Base-by-base conservation (phyloP, 306 rosid species). In the Hippophae rhamnoides region DNA sequence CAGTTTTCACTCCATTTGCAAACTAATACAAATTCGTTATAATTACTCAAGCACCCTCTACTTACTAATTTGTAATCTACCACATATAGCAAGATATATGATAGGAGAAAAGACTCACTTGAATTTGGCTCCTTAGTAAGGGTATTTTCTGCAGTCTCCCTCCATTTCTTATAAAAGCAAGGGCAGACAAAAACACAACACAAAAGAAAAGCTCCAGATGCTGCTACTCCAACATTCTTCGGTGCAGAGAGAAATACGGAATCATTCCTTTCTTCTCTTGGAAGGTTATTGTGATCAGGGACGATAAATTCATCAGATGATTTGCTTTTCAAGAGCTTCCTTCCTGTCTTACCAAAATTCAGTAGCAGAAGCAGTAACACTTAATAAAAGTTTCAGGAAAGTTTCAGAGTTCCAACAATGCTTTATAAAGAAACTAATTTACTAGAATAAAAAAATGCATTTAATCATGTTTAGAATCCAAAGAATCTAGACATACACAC, bases 181-280 rank as follows among this genome's bases (percentile, higher is more conserved):
- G 99, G 95, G 60, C 94, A 93, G 18, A 93, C 69, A 68, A 81
- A 67, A 62, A 47, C 76, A 69, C 97, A 86, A 72, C 94, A 93
- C 47, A 48, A 72, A 47, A 93, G 68, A 54, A 84, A 63, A 57
- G 70, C 74, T 63, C 88, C 99, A 60, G 87, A 48, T n/a, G 83
- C 80, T 64, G 43, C 66, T 25, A 93, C 10, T 10, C 70, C 95
- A 67, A 70, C 74, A 18, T 27, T 65, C 41, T 43, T 61, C 8
- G 65, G 53, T 25, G 42, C 1, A 38, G 88, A 13, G 31, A 41
- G 7, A 69, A 52, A 52, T 66, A 76, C 60, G 11, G 67, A 10
- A 56, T 47, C 74, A 6, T 14, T 52, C 13, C 55, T 47, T 12
- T 52, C 64, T 52, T 56, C 61, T 41, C 42, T 63, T 0, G 0